phyloP scores from a whole-genome alignment of 225 moss, liverwort and hornwort species.

The Thuidium tamariscinum region DNA sequence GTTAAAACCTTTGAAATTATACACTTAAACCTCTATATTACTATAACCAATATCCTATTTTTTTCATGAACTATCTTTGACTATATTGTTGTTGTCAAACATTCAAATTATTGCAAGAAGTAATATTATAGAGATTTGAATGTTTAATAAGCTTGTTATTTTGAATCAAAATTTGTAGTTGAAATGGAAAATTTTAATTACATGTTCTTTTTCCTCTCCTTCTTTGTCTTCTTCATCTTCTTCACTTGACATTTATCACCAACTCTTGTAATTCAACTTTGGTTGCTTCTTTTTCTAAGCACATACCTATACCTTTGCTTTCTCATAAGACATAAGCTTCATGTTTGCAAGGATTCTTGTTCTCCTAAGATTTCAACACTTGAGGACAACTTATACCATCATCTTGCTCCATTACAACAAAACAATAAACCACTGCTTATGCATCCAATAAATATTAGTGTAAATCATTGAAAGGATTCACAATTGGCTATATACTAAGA shows the following conservation, averaged over 20 bases:
- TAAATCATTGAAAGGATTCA: neutral
- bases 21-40: too few relatives aligned
- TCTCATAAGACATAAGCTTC: neutral
- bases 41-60: neutral
- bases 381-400: neutral
- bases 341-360: neutral
- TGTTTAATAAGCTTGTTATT: too few relatives aligned
- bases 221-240: constrained; percentile 25
- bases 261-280: neutral
- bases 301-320: neutral
- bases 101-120: neutral
- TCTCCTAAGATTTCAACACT: neutral
- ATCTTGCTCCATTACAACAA: neutral
- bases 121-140: neutral
- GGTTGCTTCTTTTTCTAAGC: neutral
- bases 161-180: neutral
- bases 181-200: neutral
- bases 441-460: neutral
- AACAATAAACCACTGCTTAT: neutral
- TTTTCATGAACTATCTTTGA: neutral
- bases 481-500: neutral
- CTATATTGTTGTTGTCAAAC: too few relatives aligned
- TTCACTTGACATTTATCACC: constrained; percentile 24
- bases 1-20: neutral
- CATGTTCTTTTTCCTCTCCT: neutral